Percentiles rank a stretch among this genome's conserved stretches.
Evolutionary conservation across 2,329 filamentous ascomycete species (phyloP).

Genomic region (Diaporthe sp.): DNA sequence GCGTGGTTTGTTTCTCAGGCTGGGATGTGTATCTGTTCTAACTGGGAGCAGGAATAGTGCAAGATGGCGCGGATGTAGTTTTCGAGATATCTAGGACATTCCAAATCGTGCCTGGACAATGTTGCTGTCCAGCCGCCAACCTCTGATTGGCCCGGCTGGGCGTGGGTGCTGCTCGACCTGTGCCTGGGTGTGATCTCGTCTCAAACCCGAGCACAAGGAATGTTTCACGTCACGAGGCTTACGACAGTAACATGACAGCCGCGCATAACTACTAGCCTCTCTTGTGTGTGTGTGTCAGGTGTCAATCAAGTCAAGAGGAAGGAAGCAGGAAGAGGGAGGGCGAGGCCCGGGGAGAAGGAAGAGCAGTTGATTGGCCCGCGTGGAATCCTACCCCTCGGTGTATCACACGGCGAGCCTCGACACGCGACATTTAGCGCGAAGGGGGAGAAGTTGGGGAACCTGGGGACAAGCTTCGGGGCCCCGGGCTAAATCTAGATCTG

Average conservation of each 20-base stretch:
- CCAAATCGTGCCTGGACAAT: not conserved
- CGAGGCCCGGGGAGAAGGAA: not conserved
- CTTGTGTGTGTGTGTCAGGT: not conserved
- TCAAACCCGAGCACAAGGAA: not conserved
- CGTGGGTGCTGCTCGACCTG: not conserved
- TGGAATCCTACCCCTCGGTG: not conserved
- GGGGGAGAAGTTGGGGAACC: not conserved
- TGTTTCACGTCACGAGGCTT: conserved; percentile 23
- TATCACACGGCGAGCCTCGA: not conserved
- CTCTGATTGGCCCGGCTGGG: not conserved
- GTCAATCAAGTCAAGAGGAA: not conserved
- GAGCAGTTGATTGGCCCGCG: not conserved
- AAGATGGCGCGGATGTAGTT: too few relatives aligned
- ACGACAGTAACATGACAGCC: conserved; percentile 3
- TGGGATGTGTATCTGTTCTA: not conserved
- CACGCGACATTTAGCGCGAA: not conserved
- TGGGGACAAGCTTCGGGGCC: conserved; percentile 23
- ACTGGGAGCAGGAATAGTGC: not conserved
- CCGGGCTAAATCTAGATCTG: not conserved
- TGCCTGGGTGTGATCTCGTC: not conserved
- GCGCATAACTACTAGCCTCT: not conserved
- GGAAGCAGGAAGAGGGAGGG: not conserved
- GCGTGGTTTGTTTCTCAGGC: not conserved
- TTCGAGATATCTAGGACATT: not conserved
- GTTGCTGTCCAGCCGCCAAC: not conserved